phyloP scores from a whole-genome alignment of 1,139 yeast species.

The Hansenula lynferdii region DNA sequence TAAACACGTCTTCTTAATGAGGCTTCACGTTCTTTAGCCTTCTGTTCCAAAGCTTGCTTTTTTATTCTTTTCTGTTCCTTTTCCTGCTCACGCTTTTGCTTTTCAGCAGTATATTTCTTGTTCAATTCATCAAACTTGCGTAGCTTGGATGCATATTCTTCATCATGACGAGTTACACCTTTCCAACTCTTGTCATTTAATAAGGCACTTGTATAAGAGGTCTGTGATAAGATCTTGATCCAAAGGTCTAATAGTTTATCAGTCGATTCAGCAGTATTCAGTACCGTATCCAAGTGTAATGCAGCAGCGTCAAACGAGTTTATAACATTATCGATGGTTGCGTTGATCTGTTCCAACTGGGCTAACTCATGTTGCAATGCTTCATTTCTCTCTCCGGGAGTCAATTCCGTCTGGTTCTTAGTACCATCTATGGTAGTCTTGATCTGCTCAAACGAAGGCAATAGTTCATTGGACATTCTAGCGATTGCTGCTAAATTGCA shows the following conservation, averaged over 20 bases:
- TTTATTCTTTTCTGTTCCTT: conserved; percentile 10
- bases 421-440: conserved; percentile 9
- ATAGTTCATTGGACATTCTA: conserved; percentile 9
- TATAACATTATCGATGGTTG: conserved; percentile 17
- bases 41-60: conserved; percentile 11
- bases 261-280: conserved; percentile 20
- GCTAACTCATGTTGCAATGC: conserved; percentile 21
- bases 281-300: conserved; percentile 12
- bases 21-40: conserved; percentile 18
- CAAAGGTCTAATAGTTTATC: conserved; percentile 21
- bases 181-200: conserved; percentile 20
- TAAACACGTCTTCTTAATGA: conserved; percentile 21
- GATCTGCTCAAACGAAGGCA: conserved; percentile 7
- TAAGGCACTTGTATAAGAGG: conserved; percentile 19
- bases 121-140: conserved; percentile 18
- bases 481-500: no score
- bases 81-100: conserved; percentile 17
- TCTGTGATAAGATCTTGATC: conserved; percentile 25
- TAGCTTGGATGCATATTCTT: conserved; percentile 17
- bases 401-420: conserved; percentile 10
- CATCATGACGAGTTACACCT: conserved; percentile 17
- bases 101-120: conserved; percentile 14
- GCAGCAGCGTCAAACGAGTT: conserved; percentile 18
- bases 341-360: conserved; percentile 18
- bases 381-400: conserved; percentile 13